Evolutionary conservation across 805 yeast genomes (phyloP).

Genomic region (Saccharomycopsis capsularis): DNA sequence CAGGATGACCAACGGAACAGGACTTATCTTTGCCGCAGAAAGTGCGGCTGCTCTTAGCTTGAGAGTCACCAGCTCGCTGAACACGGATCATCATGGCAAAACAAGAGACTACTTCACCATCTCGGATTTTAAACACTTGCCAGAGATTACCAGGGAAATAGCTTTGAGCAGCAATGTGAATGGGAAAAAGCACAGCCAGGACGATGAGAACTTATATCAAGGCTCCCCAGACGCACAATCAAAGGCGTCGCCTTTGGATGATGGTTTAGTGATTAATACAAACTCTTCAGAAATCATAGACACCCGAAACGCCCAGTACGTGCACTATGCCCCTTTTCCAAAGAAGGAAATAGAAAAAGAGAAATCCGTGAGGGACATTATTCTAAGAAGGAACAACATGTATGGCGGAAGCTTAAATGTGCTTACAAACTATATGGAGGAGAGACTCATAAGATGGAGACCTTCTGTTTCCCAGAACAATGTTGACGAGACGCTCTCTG

Average conservation of each 20-base stretch:
- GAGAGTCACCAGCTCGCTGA: too few relatives aligned
- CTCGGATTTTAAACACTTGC: too few relatives aligned
- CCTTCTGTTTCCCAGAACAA: conserved; percentile 25
- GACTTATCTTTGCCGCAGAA: too few relatives aligned
- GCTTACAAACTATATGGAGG: conserved; percentile 26
- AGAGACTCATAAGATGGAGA: conserved; percentile 29
- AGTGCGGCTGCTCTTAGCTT: too few relatives aligned
- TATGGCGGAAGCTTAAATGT: conserved; percentile 14
- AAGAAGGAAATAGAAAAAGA: neutral
- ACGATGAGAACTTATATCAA: too few relatives aligned
- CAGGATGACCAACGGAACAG: too few relatives aligned
- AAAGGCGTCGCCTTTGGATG: neutral
- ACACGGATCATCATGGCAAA: too few relatives aligned
- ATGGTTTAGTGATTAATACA: neutral
- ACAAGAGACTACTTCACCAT: neutral
- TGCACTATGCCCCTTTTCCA: conserved; percentile 14
- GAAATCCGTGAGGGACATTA: conserved; percentile 6
- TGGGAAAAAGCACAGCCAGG: too few relatives aligned
- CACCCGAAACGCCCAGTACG: neutral
- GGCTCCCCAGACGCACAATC: too few relatives aligned
- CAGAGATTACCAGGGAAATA: too few relatives aligned
- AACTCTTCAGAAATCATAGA: conserved; percentile 11
- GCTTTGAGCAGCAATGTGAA: too few relatives aligned
- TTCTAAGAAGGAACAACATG: conserved; percentile 11
- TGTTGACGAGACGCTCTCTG: conserved; percentile 20